Conservation (phyloP, 257 asterid species). For the Fraxinus excelsior region DNA sequence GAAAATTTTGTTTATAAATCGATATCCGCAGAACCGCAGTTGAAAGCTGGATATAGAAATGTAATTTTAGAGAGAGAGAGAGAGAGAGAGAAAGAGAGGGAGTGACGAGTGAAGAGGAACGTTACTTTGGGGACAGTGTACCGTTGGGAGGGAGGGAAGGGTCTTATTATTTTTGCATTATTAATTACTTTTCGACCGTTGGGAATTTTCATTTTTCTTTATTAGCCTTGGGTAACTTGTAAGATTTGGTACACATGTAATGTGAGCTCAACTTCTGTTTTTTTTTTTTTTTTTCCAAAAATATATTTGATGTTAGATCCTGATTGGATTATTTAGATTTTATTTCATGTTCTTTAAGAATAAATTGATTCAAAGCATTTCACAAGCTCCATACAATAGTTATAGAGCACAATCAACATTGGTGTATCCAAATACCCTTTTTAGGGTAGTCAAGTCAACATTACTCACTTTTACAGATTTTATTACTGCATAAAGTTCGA, state of each 20-base stretch:
- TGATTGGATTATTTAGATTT: not conserved
- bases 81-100: constrained; percentile 23
- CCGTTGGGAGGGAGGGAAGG: constrained; percentile 37
- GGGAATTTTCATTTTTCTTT: constrained; percentile 38
- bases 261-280: not conserved
- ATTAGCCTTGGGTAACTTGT: not conserved
- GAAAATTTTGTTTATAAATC: not conserved
- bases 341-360: not conserved
- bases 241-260: not conserved
- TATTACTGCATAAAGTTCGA: too few relatives aligned
- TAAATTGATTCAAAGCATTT: not conserved
- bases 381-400: not conserved
- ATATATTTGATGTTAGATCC: not conserved
- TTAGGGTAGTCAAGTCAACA: not conserved
- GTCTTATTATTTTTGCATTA: constrained; percentile 22
- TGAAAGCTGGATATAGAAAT: constrained; percentile 29
- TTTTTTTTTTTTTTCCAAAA: too few relatives aligned
- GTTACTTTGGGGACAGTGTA: constrained; percentile 30
- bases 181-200: constrained; percentile 64
- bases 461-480: too few relatives aligned
- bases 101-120: constrained; percentile 11
- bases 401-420: too few relatives aligned
- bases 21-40: constrained; percentile 15
- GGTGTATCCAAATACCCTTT: not conserved
- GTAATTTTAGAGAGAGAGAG: constrained; percentile 24